A percentile compares a stretch with the other conserved stretches of the same genome.
phyloP scores from a whole-genome alignment of 2,329 filamentous ascomycete genomes.

The Penicillium sp. region DNA sequence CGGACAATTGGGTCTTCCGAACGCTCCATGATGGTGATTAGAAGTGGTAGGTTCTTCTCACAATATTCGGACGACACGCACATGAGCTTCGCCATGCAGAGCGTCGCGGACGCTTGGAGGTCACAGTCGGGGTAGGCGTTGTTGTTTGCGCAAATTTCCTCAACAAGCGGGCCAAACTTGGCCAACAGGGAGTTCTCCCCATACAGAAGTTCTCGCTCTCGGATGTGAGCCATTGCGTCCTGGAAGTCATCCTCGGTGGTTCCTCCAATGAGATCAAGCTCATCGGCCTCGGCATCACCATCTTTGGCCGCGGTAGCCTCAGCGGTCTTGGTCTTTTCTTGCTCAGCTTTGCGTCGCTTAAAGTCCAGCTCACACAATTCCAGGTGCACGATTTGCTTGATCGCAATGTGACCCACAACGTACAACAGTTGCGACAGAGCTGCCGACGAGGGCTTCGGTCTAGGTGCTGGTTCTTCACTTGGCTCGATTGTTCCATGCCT shows the following conservation, averaged over 20 bases:
- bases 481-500: conserved; percentile 29
- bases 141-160: conserved; percentile 92
- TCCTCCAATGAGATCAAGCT: conserved; percentile 91
- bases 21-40: conserved; percentile 96
- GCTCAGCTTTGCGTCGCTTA: conserved; percentile 73
- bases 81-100: conserved; percentile 97
- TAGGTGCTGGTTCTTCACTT: conserved; percentile 36
- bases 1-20: conserved; percentile 87
- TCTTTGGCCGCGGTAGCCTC: conserved; percentile 42
- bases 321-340: conserved; percentile 44
- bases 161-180: conserved; percentile 83
- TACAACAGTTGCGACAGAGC: conserved; percentile 87
- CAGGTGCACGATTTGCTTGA: conserved; percentile 97
- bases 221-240: conserved; percentile 76
- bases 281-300: conserved; percentile 66
- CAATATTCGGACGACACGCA: conserved; percentile 96
- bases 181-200: conserved; percentile 78
- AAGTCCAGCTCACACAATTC: conserved; percentile 98
- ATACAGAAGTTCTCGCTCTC: conserved; percentile 77
- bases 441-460: conserved; percentile 61
- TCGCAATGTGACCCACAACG: conserved; percentile 90
- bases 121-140: conserved; percentile 84
- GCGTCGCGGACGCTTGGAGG: conserved; percentile 83
- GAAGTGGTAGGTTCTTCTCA: conserved; percentile 80
- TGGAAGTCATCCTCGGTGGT: conserved; percentile 94